Percentiles rank a stretch among this genome's conserved stretches.
Evolutionary conservation across 2,329 filamentous ascomycete genomes (phyloP).

Genomic region (Monilinia polystroma): DNA sequence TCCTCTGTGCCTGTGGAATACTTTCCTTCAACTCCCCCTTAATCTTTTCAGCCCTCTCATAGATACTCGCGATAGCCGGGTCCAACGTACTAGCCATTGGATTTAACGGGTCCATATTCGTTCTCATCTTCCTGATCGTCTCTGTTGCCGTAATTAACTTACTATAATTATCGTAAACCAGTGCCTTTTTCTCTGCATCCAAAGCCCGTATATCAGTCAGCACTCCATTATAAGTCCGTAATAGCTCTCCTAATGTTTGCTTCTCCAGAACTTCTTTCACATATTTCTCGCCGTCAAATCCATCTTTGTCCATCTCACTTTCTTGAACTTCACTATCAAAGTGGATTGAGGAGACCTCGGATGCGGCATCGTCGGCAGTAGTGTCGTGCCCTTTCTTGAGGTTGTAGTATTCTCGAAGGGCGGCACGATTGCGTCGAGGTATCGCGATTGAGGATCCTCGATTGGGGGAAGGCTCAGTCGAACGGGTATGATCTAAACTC

Average conservation of each 20-base stretch:
- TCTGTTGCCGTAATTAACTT: constrained; percentile 96
- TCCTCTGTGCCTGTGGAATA: constrained; percentile 50
- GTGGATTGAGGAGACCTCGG: constrained; percentile 44
- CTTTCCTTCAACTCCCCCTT: constrained; percentile 34
- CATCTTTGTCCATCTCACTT: constrained; percentile 70
- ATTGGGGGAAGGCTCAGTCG: constrained; percentile 57
- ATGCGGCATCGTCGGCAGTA: constrained; percentile 31
- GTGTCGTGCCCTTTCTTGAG: constrained; percentile 51
- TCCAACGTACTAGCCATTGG: constrained; percentile 70
- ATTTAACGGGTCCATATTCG: constrained; percentile 76
- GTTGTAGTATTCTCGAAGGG: constrained; percentile 93
- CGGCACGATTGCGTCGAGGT: constrained; percentile 64
- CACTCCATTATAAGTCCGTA: constrained; percentile 69
- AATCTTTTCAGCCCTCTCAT: constrained; percentile 43
- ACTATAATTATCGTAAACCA: constrained; percentile 98
- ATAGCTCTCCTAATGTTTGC: constrained; percentile 64
- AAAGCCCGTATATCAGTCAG: constrained; percentile 82
- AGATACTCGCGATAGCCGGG: constrained; percentile 73
- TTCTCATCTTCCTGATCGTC: constrained; percentile 86
- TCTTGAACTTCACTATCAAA: constrained; percentile 54
- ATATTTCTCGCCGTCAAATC: constrained; percentile 72
- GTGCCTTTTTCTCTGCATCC: constrained; percentile 92
- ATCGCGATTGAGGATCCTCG: constrained; percentile 40
- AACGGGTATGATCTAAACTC: constrained; percentile 66
- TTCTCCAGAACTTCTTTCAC: constrained; percentile 60